Conservation (phyloP, 768 basidiomycete species). For the Boletus edulis region DNA sequence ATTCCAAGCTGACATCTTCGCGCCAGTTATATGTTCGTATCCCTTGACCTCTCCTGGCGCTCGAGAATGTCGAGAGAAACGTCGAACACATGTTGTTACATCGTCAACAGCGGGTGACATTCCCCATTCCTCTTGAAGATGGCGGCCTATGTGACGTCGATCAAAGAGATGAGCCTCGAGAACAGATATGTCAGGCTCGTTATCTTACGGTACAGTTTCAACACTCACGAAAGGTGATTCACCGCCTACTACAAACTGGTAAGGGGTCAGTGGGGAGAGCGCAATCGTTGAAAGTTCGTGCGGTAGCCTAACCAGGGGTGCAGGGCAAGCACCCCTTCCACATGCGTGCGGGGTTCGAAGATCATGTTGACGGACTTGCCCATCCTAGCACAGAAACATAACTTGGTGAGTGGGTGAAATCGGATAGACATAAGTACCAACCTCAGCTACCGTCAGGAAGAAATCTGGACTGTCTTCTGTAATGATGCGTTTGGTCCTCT, state of each 20-base stretch:
- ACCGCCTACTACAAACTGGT: slow-evolving; percentile 84
- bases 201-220: background rate
- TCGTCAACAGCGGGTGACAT: slow-evolving; percentile 44
- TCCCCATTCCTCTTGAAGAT: slow-evolving; percentile 70
- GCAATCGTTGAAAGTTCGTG: slow-evolving; percentile 71
- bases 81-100: slow-evolving; percentile 76
- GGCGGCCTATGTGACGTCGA: slow-evolving; percentile 65
- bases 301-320: slow-evolving; percentile 64
- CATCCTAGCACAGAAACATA: slow-evolving; percentile 55
- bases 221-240: slow-evolving; percentile 68
- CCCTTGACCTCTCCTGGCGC: slow-evolving; percentile 35
- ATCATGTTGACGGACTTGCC: slow-evolving; percentile 86
- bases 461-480: slow-evolving; percentile 76
- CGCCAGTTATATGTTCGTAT: slow-evolving; percentile 70
- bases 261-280: slow-evolving; percentile 74
- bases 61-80: slow-evolving; percentile 57
- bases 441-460: slow-evolving; percentile 81
- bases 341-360: slow-evolving; percentile 71
- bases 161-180: slow-evolving; percentile 58
- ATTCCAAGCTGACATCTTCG: slow-evolving; percentile 65
- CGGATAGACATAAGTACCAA: slow-evolving; percentile 27
- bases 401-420: slow-evolving; percentile 10
- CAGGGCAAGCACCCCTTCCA: slow-evolving; percentile 52
- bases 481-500: slow-evolving; percentile 74
- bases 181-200: background rate